Base-by-base conservation (phyloP, 1,139 yeast species). In the Chernovozyma aurita region DNA sequence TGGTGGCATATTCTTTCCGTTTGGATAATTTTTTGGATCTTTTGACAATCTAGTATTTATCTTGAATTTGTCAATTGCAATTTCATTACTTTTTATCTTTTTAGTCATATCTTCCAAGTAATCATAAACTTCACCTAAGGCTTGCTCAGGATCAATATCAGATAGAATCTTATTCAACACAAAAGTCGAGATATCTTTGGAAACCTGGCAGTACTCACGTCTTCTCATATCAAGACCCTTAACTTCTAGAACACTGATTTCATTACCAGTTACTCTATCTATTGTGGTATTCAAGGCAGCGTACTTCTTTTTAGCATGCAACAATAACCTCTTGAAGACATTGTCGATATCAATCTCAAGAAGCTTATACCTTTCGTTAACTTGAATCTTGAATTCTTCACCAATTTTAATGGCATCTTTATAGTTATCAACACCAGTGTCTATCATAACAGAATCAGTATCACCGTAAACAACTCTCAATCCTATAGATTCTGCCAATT, bases 381-480 rank as follows among this genome's bases (percentile, higher is more conserved):
- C 97, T 43, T 80, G 74, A 35, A 70, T 59, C 58, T 92, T 92
- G 64, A 94, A 90, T 38, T 82, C 83, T 34, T 82, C 80, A 32
- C 97, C 99, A 46, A 88, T 82, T 49, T 74, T 74, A 31, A 86
- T 61, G 0, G 98, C 96, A 32, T 85, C 95, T 24, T 64, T 61
- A 52, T 75, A 84, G 29, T 65, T 72, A 39, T 73, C 77, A 31
- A 78, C 83, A 31, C 90, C 90, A 2, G 97, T 88, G 58, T 92
- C 95, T 54, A 94, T 88, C 99, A 94, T 94, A 37, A 94, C 97
- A 25, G 98, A 94, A 67, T 94, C 99, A 0, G 99, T 94, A 66
- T 94, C 99, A 70, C 99, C 99, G 53, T 94, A 94, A 15, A 94
- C 87, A 35, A 94, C 98, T 42, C 87, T 72, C 42, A 92, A 70